Conservation (phyloP, 2,329 filamentous ascomycete genomes). For the Fusarium xylarioides region DNA sequence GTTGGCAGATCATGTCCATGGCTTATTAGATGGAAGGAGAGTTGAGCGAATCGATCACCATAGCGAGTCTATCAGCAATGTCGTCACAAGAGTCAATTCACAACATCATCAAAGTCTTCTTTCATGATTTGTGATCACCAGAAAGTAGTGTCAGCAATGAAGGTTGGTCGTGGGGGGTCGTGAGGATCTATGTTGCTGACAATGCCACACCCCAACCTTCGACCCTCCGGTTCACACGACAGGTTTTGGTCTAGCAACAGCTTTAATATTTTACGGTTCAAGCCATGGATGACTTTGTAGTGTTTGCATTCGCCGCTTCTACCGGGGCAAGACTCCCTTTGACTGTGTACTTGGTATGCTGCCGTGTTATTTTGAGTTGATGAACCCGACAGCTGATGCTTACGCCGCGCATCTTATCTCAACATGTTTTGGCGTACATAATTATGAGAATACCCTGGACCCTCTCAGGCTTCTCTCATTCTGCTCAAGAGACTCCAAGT, state of each 20-base stretch:
- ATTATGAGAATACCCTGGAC: background rate
- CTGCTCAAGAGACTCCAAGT: background rate
- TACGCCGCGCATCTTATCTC: background rate
- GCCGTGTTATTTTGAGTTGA: background rate
- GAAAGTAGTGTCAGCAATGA: background rate
- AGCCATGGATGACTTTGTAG: background rate
- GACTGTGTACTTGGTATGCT: background rate
- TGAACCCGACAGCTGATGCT: background rate
- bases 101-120: background rate
- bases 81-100: too few relatives aligned
- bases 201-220: background rate
- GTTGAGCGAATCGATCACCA: background rate
- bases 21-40: background rate
- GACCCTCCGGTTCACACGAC: background rate
- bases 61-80: background rate
- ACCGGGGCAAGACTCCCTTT: background rate
- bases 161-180: background rate
- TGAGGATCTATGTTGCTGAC: background rate
- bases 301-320: background rate
- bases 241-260: background rate
- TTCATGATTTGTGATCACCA: background rate
- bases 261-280: background rate
- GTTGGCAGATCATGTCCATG: background rate
- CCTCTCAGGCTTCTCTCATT: background rate
- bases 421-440: background rate